These are phyloP conservation scores for Phyllosticta citribraziliensis DNA, from an alignment of 2,329 filamentous ascomycete genomes.

Conservation along the genomic window DNA sequence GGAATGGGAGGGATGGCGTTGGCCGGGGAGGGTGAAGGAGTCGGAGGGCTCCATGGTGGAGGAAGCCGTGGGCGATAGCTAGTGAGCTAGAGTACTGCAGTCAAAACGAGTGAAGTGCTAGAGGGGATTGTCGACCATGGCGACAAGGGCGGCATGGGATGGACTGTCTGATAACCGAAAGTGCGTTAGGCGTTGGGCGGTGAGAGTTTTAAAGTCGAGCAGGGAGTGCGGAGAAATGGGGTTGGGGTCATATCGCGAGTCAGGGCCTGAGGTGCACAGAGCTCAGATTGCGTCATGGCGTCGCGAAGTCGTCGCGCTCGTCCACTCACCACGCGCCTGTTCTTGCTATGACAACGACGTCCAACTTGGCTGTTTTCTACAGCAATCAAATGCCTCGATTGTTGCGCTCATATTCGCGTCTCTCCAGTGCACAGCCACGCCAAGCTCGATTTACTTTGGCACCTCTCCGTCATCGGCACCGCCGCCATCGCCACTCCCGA, in stretches of 20 bases:
- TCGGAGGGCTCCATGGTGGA: conserved; percentile 1
- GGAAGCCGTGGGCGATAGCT: neutral
- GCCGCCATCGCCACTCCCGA: neutral
- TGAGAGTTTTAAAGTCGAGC: neutral
- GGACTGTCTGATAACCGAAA: neutral
- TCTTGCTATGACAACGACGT: neutral
- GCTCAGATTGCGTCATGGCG: neutral
- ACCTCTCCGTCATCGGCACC: neutral
- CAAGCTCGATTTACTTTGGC: neutral
- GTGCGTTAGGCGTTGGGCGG: neutral
- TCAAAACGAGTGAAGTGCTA: neutral
- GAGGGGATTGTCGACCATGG: neutral
- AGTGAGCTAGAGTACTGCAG: neutral
- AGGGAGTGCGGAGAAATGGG: conserved; percentile 4
- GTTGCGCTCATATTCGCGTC: neutral
- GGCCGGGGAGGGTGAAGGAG: conserved; percentile 6
- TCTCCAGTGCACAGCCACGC: neutral
- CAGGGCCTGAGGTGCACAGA: neutral
- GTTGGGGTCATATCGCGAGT: neutral
- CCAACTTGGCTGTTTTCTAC: neutral
- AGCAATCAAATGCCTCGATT: neutral
- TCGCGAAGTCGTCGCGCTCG: neutral
- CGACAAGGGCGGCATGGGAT: neutral
- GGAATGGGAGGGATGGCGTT: neutral
- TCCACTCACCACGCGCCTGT: neutral